Evolutionary conservation across 192 early-diverging fungal genomes (phyloP).

Genomic region (Backusella westeae): DNA sequence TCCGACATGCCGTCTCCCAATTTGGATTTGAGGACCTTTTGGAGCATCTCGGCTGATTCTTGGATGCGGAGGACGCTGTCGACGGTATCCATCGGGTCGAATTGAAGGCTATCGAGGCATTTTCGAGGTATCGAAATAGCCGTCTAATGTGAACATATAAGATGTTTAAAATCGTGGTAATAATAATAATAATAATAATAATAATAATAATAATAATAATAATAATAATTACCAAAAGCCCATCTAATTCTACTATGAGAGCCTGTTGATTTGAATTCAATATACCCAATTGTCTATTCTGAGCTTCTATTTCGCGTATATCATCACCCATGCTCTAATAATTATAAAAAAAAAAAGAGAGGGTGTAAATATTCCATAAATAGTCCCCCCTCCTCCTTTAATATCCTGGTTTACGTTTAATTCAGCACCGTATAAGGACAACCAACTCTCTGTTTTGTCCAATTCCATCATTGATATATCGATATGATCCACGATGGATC

Average conservation of each 20-base stretch:
- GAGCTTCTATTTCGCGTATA: constrained; percentile 91
- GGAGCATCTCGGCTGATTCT: constrained; percentile 63
- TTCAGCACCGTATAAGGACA: constrained; percentile 80
- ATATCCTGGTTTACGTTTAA: constrained; percentile 61
- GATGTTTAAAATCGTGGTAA: not conserved
- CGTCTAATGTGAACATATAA: constrained; percentile 20
- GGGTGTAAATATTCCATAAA: not conserved
- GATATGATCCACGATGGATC: constrained; percentile 75
- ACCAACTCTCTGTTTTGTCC: constrained; percentile 85
- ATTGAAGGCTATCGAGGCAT: constrained; percentile 59
- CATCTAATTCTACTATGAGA: constrained; percentile 83
- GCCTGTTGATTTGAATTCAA: constrained; percentile 86
- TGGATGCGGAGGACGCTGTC: constrained; percentile 60
- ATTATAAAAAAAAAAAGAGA: constrained; percentile 21
- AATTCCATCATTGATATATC: constrained; percentile 80
- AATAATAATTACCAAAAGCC: constrained; percentile 56
- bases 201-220: not conserved
- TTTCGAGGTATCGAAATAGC: constrained; percentile 63
- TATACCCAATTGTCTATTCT: constrained; percentile 89
- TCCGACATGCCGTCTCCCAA: constrained; percentile 52
- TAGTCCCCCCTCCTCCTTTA: not conserved
- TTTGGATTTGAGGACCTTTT: constrained; percentile 61
- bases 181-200: not conserved
- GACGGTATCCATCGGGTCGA: constrained; percentile 62
- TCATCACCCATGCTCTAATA: constrained; percentile 88